Base-by-base conservation (phyloP, 495 filamentous ascomycete species). In the Xylaria telfairii region DNA sequence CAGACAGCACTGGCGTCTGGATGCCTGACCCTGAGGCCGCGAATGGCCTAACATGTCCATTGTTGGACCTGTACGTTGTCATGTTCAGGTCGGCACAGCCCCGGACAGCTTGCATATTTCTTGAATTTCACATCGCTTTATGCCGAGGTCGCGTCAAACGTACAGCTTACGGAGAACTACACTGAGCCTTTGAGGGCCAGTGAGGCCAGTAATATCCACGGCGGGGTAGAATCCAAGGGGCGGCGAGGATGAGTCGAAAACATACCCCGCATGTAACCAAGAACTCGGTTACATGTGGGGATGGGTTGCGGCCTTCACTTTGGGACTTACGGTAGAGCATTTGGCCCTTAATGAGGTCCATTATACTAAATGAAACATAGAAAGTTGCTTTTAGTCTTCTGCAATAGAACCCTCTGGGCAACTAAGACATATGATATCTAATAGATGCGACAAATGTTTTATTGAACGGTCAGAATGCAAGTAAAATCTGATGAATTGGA, bases 211-310 rank as follows among this genome's bases (percentile, higher is more conserved):
- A 39, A 42, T 39, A 37, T 32, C 19, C 30, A n/a, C 41, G 21
- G 34, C 21, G 56, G 47, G n/a, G n/a, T 5, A 4, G 32, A 21
- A 30, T 42, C 7, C 17, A 21, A n/a, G 32, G 24, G 19, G 28
- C 4, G 62, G 32, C 28, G 42, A 41, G 32, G 44, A 13, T 39
- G 34, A 42, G 30, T 15, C 26, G 30, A 19, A 66, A 24, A 17
- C 19, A 41, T 66, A 67, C 64, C 47, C 64, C 47, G 47, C 64
- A 67, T 41, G 24, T 26, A 34, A 56, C 64, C 37, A 24, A 28
- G 46, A 9, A 56, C 63, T 42, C 10, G 41, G 4, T 41, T 39
- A 10, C 49, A 51, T 21, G 28, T 24, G 19, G 62, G 28, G 37
- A 42, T 42, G 1, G 57, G 30, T 4, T 3, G 26, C 24, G 9